Base-by-base conservation (phyloP, 2,329 filamentous ascomycete species). In the Leptoxyphium fumago region DNA sequence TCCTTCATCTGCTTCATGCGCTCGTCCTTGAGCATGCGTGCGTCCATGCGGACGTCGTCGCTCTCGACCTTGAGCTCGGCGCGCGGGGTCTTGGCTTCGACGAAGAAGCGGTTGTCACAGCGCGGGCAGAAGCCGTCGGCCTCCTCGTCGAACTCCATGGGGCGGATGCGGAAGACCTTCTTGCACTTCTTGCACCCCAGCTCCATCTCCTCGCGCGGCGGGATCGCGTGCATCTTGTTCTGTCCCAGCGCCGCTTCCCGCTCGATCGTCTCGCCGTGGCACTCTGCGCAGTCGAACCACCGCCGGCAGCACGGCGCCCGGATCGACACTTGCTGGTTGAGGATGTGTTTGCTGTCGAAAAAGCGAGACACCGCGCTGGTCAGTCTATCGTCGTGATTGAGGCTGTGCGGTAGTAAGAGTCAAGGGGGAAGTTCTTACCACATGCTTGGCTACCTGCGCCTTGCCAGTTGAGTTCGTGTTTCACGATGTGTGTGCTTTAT, bases 171-270 rank as follows among this genome's bases (percentile, higher is more conserved):
- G 72, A 98, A 98, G 65, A 82, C 88, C 68, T 98, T 98, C 55
- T 83, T 88, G 78, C 91, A 98, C 70, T 98, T 98, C 59, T 98
- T 98, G 76, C 91, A 98, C 43, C 85, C 86, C 59, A 98, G 96
- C 32, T 72, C 76, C 86, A 98, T 94, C 60, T 98, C 91, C 55
- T 80, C 73, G 50, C 71, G 73, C 65, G 93, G 82, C 43, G 74
- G 65, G 13, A 96, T 77, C 32, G 74, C 67, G 63, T 96, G 88
- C 11, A 28, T 18, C 48, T 57, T 53, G 51, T 72, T 73, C 66
- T 94, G 83, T 43, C 76, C 67, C 17, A 98, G 78, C 32, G 74
- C 67, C 63, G 96, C 91, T 46, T 71, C 66, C 7, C 47, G 45
- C 64, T 93, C 82, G 48, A 77, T 71, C 13, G 15, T 36, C 63